Evolutionary conservation across 2,329 filamentous ascomycete species (phyloP).

Genomic region (Aspergillus felis): DNA sequence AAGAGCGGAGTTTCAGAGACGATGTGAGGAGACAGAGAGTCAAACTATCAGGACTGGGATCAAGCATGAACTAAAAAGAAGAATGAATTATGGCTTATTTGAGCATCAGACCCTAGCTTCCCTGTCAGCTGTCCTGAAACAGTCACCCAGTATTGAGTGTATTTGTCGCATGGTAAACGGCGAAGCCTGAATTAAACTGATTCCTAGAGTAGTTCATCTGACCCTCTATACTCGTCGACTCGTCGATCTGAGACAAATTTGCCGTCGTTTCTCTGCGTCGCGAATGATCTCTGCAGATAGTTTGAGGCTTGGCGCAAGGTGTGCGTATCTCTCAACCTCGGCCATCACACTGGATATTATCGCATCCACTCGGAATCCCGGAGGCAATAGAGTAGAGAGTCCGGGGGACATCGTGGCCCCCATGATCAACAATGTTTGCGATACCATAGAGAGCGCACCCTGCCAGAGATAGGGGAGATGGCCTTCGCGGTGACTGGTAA

Average conservation of each 20-base stretch:
- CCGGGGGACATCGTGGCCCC: slow-evolving; percentile 76
- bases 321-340: slow-evolving; percentile 70
- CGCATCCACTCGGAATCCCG: slow-evolving; percentile 58
- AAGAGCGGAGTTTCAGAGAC: background rate
- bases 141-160: background rate
- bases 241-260: slow-evolving; percentile 36
- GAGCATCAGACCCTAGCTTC: background rate
- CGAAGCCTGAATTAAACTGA: background rate
- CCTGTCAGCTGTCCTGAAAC: background rate
- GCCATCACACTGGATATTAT: slow-evolving; percentile 74
- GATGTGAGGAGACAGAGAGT: background rate
- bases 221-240: slow-evolving; percentile 9
- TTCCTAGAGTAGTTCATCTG: background rate
- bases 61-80: background rate
- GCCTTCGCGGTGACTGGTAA: slow-evolving; percentile 73
- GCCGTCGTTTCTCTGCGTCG: slow-evolving; percentile 70
- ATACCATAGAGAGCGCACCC: slow-evolving; percentile 76
- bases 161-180: background rate
- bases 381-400: slow-evolving; percentile 62
- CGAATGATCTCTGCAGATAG: slow-evolving; percentile 76
- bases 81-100: background rate
- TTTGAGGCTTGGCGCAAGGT: slow-evolving; percentile 70
- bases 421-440: slow-evolving; percentile 78
- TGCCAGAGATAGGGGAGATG: slow-evolving; percentile 86
- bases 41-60: background rate